Conservation (phyloP, 257 asterid genomes). For the Nicotiana obtusifolia region DNA sequence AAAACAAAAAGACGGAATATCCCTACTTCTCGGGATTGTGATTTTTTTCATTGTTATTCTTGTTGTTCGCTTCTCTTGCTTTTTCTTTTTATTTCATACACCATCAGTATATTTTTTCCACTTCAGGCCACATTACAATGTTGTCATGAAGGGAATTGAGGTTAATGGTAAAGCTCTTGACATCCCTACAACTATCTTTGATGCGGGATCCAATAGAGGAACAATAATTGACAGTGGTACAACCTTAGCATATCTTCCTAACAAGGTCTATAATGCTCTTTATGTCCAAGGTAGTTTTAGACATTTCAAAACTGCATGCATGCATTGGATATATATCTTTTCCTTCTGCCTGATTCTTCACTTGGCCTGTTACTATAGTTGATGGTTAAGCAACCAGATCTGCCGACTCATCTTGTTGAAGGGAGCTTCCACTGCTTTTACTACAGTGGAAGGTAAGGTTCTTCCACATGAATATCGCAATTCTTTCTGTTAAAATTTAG, state of each 20-base stretch:
- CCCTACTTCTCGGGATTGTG: too few species aligned
- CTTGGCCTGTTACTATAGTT: constrained; percentile 31
- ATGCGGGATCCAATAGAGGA: constrained; percentile 25
- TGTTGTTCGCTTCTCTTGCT: not conserved
- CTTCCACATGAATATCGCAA: not conserved
- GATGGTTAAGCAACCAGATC: constrained; percentile 53
- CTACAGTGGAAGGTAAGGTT: constrained; percentile 62
- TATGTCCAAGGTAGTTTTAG: constrained; percentile 29
- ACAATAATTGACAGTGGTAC: constrained; percentile 66
- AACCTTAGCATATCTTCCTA: constrained; percentile 63
- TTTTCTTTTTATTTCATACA: not conserved
- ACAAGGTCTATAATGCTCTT: constrained; percentile 38
- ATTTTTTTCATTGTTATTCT: not conserved
- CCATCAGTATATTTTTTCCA: constrained; percentile 10
- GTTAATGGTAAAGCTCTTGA: constrained; percentile 42
- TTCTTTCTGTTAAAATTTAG: not conserved
- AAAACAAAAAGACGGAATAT: too few species aligned
- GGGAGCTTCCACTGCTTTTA: constrained; percentile 59
- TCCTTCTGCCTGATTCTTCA: constrained; percentile 1
- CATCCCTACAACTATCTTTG: constrained; percentile 37
- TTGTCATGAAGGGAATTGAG: constrained; percentile 41
- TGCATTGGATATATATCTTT: not conserved
- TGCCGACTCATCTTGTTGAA: constrained; percentile 56
- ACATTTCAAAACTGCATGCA: not conserved
- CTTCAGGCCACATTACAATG: constrained; percentile 57